Evolutionary conservation across 768 basidiomycete genomes (phyloP).

Genomic region (Basidioascus undulatus): DNA sequence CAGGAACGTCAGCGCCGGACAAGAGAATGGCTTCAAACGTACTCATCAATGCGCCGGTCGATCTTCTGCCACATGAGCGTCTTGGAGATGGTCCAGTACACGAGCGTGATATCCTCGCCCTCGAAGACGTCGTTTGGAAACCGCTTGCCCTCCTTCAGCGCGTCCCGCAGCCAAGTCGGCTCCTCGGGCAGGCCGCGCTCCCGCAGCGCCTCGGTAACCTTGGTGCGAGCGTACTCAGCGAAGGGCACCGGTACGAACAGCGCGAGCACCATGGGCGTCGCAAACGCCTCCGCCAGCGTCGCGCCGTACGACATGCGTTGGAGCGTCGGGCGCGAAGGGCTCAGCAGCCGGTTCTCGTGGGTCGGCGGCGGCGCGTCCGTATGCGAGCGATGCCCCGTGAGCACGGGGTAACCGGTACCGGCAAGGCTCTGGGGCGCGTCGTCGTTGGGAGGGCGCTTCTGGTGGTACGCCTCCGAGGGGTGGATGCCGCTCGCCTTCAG

Average conservation of each 20-base stretch:
- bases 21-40: too few relatives aligned
- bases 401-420: background rate
- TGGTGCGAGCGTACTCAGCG: background rate
- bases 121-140: background rate
- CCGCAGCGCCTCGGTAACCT: background rate
- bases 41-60: constrained; percentile 2
- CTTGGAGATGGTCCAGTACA: background rate
- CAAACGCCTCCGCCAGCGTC: too few relatives aligned
- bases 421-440: background rate
- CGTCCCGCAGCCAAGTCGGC: too few relatives aligned
- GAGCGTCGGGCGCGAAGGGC: too few relatives aligned
- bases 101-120: background rate
- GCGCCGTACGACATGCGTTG: too few relatives aligned
- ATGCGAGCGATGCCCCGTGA: background rate
- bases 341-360: background rate
- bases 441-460: background rate
- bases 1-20: too few relatives aligned
- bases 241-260: background rate
- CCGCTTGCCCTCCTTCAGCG: too few relatives aligned
- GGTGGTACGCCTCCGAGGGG: background rate
- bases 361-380: background rate
- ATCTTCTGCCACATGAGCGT: background rate
- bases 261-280: background rate
- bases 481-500: too few relatives aligned
- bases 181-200: background rate